phyloP scores from a whole-genome alignment of 202 grass and related monocot genomes.

The Musa balbisiana region DNA sequence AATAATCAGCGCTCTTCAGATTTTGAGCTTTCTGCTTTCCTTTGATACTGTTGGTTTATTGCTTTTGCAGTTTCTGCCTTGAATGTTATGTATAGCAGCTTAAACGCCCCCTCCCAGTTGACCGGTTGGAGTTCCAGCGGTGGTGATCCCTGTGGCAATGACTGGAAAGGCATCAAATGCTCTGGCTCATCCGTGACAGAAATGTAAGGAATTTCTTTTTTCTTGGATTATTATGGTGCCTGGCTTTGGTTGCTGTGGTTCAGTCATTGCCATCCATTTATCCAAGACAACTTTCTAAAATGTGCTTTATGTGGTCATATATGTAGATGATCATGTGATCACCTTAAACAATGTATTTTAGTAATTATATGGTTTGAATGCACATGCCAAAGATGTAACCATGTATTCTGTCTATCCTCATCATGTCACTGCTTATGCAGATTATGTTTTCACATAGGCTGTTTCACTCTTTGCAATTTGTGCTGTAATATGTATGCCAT shows the following conservation, averaged over 20 bases:
- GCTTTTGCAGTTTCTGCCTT: constrained; percentile 58
- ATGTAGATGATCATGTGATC: not conserved
- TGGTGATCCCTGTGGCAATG: constrained; percentile 57
- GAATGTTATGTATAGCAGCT: constrained; percentile 72
- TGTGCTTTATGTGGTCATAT: not conserved
- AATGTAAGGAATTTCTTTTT: constrained; percentile 45
- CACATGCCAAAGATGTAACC: not conserved
- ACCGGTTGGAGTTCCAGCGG: constrained; percentile 53
- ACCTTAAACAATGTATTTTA: not conserved
- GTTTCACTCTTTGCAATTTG: not conserved
- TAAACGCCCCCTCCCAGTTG: constrained; percentile 62
- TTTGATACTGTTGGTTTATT: not conserved
- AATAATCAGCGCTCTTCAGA: not conserved
- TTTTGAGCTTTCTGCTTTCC: not conserved
- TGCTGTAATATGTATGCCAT: not conserved
- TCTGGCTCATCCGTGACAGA: constrained; percentile 60
- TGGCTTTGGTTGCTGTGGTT: not conserved
- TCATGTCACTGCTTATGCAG: not conserved
- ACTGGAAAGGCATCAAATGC: constrained; percentile 67
- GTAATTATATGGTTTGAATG: not conserved
- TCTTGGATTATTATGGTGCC: not conserved
- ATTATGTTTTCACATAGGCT: not conserved
- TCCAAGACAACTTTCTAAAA: not conserved
- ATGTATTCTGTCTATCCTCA: not conserved
- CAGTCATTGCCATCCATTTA: not conserved